Percentiles rank a stretch among this genome's conserved stretches.
Evolutionary conservation across 2,329 filamentous ascomycete genomes (phyloP).

Genomic region (Colletotrichum godetiae): DNA sequence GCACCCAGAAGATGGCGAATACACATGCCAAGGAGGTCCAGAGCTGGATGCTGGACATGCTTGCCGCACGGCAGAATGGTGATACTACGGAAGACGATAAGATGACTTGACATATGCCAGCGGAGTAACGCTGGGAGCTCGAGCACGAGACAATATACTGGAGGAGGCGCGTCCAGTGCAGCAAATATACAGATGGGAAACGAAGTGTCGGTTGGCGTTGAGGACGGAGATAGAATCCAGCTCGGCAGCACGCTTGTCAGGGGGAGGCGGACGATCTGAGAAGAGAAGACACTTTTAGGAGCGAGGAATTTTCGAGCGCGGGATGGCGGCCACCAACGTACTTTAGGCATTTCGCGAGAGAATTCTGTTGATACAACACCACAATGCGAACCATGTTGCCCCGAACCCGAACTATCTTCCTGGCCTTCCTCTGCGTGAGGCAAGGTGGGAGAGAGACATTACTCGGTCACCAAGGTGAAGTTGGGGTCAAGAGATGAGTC

Average conservation of each 20-base stretch:
- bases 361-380: neutral
- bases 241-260: neutral
- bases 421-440: neutral
- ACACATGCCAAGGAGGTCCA: slow-evolving; percentile 63
- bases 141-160: too few relatives aligned
- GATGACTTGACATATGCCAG: slow-evolving; percentile 36
- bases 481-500: neutral
- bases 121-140: neutral
- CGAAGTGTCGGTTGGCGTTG: neutral
- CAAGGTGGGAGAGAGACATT: neutral
- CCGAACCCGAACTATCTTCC: neutral
- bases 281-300: neutral
- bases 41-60: slow-evolving; percentile 60
- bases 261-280: neutral
- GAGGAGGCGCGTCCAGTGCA: neutral
- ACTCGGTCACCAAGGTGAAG: neutral
- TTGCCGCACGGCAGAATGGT: slow-evolving; percentile 47
- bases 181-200: neutral
- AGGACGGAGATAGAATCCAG: neutral
- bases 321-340: neutral
- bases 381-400: neutral
- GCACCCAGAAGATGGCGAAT: slow-evolving; percentile 68
- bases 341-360: neutral
- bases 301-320: slow-evolving; percentile 8
- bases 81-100: slow-evolving; percentile 64